phyloP scores from a whole-genome alignment of 2,329 filamentous ascomycete genomes.

The Fusarium sp. region DNA sequence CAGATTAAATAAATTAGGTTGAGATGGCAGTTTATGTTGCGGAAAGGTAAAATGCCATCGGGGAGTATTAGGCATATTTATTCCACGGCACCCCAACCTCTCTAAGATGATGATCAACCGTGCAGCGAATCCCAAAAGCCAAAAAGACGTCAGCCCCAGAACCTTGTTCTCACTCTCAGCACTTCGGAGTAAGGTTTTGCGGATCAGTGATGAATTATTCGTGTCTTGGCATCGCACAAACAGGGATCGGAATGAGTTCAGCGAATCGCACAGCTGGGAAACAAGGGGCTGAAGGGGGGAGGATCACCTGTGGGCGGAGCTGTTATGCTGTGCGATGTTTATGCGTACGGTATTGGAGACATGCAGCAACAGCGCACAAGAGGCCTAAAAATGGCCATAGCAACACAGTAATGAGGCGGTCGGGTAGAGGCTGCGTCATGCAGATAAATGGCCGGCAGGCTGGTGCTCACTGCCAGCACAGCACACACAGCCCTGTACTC shows the following conservation, averaged over 20 bases:
- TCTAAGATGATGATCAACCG: conserved; percentile 28
- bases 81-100: conserved; percentile 22
- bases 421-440: conserved; percentile 3
- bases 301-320: conserved; percentile 3
- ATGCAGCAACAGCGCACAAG: conserved; percentile 27
- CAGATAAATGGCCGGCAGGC: conserved; percentile 1
- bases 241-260: conserved; percentile 5
- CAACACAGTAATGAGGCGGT: conserved; percentile 10
- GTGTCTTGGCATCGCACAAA: conserved; percentile 27
- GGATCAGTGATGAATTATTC: conserved; percentile 27
- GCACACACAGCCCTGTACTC: neutral
- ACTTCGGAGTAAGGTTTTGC: conserved; percentile 11
- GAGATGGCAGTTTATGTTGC: conserved; percentile 1
- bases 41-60: neutral
- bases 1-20: neutral
- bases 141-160: conserved; percentile 7
- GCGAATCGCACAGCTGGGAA: conserved; percentile 20
- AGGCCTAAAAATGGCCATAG: conserved; percentile 13
- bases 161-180: neutral
- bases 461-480: neutral
- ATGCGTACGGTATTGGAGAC: conserved; percentile 17
- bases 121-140: conserved; percentile 12
- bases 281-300: conserved; percentile 17
- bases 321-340: conserved; percentile 23
- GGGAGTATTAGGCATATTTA: conserved; percentile 25